These are phyloP conservation scores for Afroboletus lepidellus DNA, from an alignment of 1,284 basidiomycete species.

Conservation along the genomic window DNA sequence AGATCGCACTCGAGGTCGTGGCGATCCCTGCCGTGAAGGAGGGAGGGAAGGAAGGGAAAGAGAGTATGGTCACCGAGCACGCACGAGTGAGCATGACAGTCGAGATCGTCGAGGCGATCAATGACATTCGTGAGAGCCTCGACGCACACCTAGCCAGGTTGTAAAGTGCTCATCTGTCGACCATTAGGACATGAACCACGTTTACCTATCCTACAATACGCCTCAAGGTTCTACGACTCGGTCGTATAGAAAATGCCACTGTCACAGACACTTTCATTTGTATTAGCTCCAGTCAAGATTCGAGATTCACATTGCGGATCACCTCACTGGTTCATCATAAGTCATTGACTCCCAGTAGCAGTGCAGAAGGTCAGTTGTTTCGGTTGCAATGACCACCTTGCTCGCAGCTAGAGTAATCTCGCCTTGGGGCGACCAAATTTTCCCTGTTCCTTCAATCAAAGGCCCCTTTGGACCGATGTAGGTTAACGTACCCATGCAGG, in stretches of 20 bases:
- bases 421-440: too few species aligned
- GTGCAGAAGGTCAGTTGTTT: too few species aligned
- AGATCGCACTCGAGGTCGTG: constrained; percentile 25
- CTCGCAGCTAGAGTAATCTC: too few species aligned
- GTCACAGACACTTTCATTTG: not conserved
- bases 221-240: not conserved
- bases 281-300: not conserved
- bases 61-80: constrained; percentile 17
- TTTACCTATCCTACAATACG: not conserved
- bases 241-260: not conserved
- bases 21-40: constrained; percentile 26
- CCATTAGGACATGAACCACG: not conserved
- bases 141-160: not conserved
- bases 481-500: too few species aligned
- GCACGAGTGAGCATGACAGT: constrained; percentile 24
- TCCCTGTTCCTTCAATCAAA: too few species aligned
- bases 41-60: constrained; percentile 19
- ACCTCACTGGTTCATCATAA: not conserved
- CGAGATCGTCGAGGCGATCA: constrained; percentile 22
- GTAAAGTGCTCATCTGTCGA: not conserved
- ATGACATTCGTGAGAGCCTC: constrained; percentile 6
- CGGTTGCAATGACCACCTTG: not conserved
- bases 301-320: too few species aligned
- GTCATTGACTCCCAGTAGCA: not conserved
- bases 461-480: too few species aligned